Evolutionary conservation across 106 monocot genomes (phyloP).

Genomic region (Dendrobium officinale): DNA sequence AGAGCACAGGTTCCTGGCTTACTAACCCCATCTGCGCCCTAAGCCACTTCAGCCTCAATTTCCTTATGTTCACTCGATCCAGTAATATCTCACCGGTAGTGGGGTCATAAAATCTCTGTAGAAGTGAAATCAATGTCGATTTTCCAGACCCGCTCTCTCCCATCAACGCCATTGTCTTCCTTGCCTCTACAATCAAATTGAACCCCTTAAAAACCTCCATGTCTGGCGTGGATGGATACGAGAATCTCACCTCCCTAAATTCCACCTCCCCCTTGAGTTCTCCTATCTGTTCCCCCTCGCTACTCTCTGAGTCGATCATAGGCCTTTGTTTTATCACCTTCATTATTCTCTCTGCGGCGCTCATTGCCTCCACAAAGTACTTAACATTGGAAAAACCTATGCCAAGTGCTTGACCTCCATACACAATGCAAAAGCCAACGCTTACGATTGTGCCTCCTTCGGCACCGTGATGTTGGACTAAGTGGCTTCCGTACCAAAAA

Average conservation of each 20-base stretch:
- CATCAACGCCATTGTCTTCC: conserved; percentile 50
- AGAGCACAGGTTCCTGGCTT: conserved; percentile 61
- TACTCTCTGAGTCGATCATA: conserved; percentile 35
- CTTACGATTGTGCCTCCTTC: conserved; percentile 54
- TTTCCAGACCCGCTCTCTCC: conserved; percentile 61
- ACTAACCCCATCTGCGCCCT: conserved; percentile 68
- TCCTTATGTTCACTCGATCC: conserved; percentile 43
- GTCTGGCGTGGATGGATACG: conserved; percentile 41
- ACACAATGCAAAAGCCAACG: conserved; percentile 36
- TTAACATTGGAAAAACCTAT: conserved; percentile 51
- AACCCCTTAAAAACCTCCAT: conserved; percentile 22
- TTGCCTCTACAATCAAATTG: conserved; percentile 34
- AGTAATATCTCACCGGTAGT: conserved; percentile 27
- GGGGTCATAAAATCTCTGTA: conserved; percentile 63
- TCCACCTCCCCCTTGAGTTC: conserved; percentile 34
- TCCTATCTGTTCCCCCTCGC: conserved; percentile 15
- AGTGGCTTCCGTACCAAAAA: conserved; percentile 53
- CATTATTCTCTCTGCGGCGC: conserved; percentile 33
- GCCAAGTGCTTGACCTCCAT: conserved; percentile 44
- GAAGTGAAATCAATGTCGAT: conserved; percentile 44
- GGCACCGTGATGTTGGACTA: conserved; percentile 47
- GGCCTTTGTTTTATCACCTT: conserved; percentile 33
- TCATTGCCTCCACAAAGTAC: conserved; percentile 41
- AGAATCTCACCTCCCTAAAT: conserved; percentile 33
- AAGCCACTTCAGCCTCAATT: conserved; percentile 45